Evolutionary conservation across 208 protist genomes (phyloP).

Genomic region (Balamuthia mandrillaris): DNA sequence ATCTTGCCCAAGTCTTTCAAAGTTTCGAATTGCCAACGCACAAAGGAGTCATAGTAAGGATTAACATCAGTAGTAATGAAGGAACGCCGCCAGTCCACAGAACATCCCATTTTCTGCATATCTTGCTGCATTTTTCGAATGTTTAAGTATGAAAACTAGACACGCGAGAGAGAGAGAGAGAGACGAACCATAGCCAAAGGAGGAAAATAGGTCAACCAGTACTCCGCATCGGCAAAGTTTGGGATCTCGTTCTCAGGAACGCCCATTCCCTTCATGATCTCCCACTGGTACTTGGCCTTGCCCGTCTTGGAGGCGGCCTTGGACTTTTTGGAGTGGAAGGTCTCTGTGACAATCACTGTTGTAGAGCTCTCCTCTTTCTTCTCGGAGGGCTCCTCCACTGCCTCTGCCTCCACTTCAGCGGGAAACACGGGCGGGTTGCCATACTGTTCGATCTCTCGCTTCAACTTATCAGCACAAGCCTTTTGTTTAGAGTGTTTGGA

Average conservation of each 20-base stretch:
- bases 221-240: slow-evolving; percentile 93
- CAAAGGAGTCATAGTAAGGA: slow-evolving; percentile 98
- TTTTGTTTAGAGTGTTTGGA: too few species aligned
- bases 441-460: slow-evolving; percentile 77
- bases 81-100: slow-evolving; percentile 96
- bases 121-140: too few species aligned
- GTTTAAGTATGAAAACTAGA: too few species aligned
- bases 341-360: slow-evolving; percentile 20
- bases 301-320: slow-evolving; percentile 85
- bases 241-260: slow-evolving; percentile 93
- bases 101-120: slow-evolving; percentile 87
- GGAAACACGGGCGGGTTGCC: slow-evolving; percentile 84
- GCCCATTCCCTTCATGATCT: slow-evolving; percentile 95
- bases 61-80: slow-evolving; percentile 99
- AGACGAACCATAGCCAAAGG: slow-evolving; percentile 85
- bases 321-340: slow-evolving; percentile 41
- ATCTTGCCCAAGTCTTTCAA: slow-evolving; percentile 87
- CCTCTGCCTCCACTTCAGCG: neutral
- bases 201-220: slow-evolving; percentile 99
- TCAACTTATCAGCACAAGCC: slow-evolving; percentile 97
- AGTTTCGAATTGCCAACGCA: slow-evolving; percentile 93
- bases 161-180: too few species aligned
- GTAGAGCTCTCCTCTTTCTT: slow-evolving; percentile 23
- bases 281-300: slow-evolving; percentile 87
- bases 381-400: neutral